Evolutionary conservation across 2,329 filamentous ascomycete species (phyloP), one percentile per base, ranked within the genome.

Genomic region (Zasmidium angulare): DNA sequence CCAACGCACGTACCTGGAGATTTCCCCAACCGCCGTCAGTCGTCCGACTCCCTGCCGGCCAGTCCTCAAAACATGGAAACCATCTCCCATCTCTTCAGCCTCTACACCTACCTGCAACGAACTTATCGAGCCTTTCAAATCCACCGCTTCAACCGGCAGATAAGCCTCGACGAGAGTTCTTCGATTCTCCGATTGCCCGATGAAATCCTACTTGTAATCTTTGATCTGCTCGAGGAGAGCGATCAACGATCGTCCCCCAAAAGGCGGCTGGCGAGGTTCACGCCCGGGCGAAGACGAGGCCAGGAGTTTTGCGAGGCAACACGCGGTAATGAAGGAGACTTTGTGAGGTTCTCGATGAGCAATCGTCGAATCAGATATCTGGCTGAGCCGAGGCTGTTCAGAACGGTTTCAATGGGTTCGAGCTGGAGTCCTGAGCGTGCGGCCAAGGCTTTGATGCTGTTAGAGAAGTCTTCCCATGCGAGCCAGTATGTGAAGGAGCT

Each of bases 171-270:
- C 10, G 19, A 14, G 6, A 17, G 7, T 43, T 17, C 49, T 3
- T 53, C 53, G n/a, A 52, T 60, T 11, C 22, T 43, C 19, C 29
- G 29, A 20, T 20, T 60, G 21, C 58, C 53, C 7, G 49, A 60
- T 22, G 58, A 60, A 43, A 24, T 60, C 24, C 43, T 60, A 4
- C 50, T 60, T 12, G 12, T 60, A 1, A 49, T 60, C 19, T 21
- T 60, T 22, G 58, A 56, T 23, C 36, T 48, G 19, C 53, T 60
- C 10, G 11, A 31, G 22, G 40, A 47, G n/a, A 19, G 11, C 20
- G 46, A 48, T 46, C 36, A 17, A 3, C 36, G n/a, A 19, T 19
- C 12, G 9, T 10, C 21, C 3, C 12, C 23, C 19, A 24, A 43
- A 7, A 22, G 49, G 14, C 19, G 12, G 1, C 36, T 36, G 12